Evolutionary conservation across 805 yeast genomes (phyloP).

Genomic region (Hanseniaspora lindneri): DNA sequence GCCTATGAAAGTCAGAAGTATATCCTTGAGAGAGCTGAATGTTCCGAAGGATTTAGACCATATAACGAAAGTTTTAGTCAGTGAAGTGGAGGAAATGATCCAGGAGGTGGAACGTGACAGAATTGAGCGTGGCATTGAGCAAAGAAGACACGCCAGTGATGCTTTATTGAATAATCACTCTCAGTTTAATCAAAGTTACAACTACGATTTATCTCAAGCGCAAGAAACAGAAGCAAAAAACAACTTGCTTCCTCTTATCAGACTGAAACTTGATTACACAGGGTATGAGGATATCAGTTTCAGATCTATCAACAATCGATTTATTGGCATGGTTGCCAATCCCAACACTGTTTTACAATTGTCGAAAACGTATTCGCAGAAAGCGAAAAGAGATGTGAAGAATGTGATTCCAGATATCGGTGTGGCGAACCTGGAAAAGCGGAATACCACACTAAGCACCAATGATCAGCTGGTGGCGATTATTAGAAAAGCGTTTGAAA

Average conservation of each 20-base stretch:
- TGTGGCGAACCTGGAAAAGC: no score
- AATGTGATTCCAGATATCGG: no score
- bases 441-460: constrained; percentile 11
- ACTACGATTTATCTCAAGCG: no score
- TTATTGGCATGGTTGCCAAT: constrained; percentile 85
- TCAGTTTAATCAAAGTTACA: no score
- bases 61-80: constrained; percentile 46
- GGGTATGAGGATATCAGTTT: constrained; percentile 48
- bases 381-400: no score
- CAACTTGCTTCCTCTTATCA: constrained; percentile 50
- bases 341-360: constrained; percentile 73
- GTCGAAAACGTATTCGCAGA: constrained; percentile 37
- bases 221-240: constrained; percentile 19
- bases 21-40: constrained; percentile 45
- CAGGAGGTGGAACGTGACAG: constrained; percentile 38
- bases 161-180: not conserved
- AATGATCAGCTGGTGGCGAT: constrained; percentile 9
- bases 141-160: not conserved
- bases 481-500: not conserved
- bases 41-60: constrained; percentile 49
- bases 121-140: not conserved
- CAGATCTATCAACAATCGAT: constrained; percentile 74
- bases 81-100: constrained; percentile 59
- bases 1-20: constrained; percentile 66
- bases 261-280: constrained; percentile 76